A percentile compares a stretch with the other conserved stretches of the same genome.
Conservation (phyloP, 495 filamentous ascomycete genomes). For the Podospora tetraspora region DNA sequence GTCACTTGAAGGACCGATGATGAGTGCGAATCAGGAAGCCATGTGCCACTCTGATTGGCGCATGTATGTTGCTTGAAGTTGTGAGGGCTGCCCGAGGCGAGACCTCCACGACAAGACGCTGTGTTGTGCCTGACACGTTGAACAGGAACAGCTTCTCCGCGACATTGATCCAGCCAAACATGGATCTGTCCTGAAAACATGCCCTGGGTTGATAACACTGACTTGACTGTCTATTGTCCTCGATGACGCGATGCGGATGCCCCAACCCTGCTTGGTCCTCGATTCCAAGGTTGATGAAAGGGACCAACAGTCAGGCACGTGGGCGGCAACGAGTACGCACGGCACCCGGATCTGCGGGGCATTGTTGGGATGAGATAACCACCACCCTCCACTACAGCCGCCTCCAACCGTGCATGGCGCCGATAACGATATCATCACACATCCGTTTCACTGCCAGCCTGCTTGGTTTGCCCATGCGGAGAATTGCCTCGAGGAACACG, state of each 20-base stretch:
- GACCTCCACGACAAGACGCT: neutral
- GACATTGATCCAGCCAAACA: neutral
- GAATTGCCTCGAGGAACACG: neutral
- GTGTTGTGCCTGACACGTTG: neutral
- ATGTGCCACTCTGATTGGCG: neutral
- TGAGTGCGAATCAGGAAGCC: neutral
- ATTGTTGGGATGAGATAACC: neutral
- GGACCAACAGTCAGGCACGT: neutral
- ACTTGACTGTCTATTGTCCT: neutral
- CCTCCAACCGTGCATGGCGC: neutral
- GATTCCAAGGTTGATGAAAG: neutral
- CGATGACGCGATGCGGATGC: neutral
- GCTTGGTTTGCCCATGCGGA: neutral
- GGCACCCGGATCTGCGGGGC: neutral
- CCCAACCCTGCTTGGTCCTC: neutral
- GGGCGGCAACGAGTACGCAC: neutral
- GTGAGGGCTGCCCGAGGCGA: neutral
- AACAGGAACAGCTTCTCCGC: neutral
- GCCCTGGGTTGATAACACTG: neutral
- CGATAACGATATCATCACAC: neutral
- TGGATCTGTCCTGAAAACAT: neutral
- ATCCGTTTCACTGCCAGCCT: neutral
- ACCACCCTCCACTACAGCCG: neutral
- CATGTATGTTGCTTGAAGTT: neutral
- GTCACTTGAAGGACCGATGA: neutral